These are phyloP conservation scores for Oryza meyeriana DNA, from an alignment of 176 grass and related monocot species.

Conservation along the genomic window DNA sequence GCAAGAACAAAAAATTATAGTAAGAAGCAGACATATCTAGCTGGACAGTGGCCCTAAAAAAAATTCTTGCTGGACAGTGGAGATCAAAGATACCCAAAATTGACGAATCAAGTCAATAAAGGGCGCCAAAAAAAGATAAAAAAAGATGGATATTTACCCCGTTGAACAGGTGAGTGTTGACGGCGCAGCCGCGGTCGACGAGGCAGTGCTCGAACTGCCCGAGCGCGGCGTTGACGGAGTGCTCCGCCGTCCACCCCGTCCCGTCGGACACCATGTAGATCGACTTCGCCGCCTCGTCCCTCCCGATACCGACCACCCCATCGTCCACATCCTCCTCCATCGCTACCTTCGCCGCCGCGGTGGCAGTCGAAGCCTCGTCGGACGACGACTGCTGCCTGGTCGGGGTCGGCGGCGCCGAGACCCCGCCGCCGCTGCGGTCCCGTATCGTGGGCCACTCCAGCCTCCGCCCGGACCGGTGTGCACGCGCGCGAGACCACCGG, in stretches of 20 bases:
- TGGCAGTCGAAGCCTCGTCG: neutral
- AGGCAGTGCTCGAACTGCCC: conserved; percentile 97
- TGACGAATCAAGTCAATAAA: neutral
- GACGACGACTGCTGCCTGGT: conserved; percentile 12
- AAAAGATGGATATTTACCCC: conserved; percentile 45
- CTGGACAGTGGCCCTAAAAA: neutral
- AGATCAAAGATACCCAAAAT: neutral
- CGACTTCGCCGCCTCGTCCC: conserved; percentile 45
- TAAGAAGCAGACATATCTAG: neutral
- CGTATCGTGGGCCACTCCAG: conserved; percentile 40
- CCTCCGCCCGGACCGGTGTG: conserved; percentile 61
- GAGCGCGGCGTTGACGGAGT: conserved; percentile 89
- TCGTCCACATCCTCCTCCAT: conserved; percentile 17
- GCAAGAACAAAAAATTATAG: neutral
- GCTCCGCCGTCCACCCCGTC: conserved; percentile 93
- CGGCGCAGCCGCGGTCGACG: conserved; percentile 57
- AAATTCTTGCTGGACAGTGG: neutral
- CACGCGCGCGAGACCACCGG: conserved; percentile 68
- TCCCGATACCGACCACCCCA: conserved; percentile 6
- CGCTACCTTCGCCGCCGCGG: neutral
- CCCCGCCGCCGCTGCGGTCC: neutral
- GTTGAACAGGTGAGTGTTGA: conserved; percentile 83
- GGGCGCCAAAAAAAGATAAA: neutral
- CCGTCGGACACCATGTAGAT: conserved; percentile 99
- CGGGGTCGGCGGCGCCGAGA: neutral